Conservation (phyloP, 768 basidiomycete species). For the Cytidiella melzeri region DNA sequence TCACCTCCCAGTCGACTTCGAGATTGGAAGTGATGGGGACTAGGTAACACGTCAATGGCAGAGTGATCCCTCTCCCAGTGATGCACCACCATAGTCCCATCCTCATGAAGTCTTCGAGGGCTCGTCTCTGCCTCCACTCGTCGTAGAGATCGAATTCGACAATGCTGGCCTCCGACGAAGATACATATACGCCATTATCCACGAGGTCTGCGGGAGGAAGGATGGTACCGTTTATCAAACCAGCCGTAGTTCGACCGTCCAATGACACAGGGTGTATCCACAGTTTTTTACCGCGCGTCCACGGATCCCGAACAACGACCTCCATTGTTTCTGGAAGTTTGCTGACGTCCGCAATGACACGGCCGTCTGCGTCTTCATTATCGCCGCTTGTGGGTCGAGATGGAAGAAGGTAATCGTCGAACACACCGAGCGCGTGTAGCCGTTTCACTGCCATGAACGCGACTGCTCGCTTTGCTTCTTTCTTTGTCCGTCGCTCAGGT, state of each 20-base stretch:
- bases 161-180: slow-evolving; percentile 26
- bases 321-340: slow-evolving; percentile 48
- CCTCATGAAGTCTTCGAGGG: slow-evolving; percentile 64
- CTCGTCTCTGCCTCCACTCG: slow-evolving; percentile 38
- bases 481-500: slow-evolving; percentile 58
- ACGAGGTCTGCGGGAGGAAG: slow-evolving; percentile 43
- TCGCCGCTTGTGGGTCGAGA: slow-evolving; percentile 44
- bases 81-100: slow-evolving; percentile 56
- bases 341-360: slow-evolving; percentile 35
- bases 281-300: slow-evolving; percentile 48
- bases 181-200: slow-evolving; percentile 31
- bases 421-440: slow-evolving; percentile 64
- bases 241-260: slow-evolving; percentile 45
- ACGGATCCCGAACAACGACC: slow-evolving; percentile 61
- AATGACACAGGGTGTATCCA: slow-evolving; percentile 61
- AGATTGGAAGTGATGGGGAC: slow-evolving; percentile 49
- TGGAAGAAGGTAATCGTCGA: slow-evolving; percentile 80
- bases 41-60: slow-evolving; percentile 54
- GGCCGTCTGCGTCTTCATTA: slow-evolving; percentile 49
- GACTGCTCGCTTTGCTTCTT: slow-evolving; percentile 76
- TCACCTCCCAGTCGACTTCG: slow-evolving; percentile 52
- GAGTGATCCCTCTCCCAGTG: slow-evolving; percentile 48
- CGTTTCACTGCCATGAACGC: slow-evolving; percentile 73
- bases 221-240: slow-evolving; percentile 59
- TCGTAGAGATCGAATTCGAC: slow-evolving; percentile 40